Base-by-base conservation (phyloP, 768 basidiomycete genomes). In the Podaxis rugospora region DNA sequence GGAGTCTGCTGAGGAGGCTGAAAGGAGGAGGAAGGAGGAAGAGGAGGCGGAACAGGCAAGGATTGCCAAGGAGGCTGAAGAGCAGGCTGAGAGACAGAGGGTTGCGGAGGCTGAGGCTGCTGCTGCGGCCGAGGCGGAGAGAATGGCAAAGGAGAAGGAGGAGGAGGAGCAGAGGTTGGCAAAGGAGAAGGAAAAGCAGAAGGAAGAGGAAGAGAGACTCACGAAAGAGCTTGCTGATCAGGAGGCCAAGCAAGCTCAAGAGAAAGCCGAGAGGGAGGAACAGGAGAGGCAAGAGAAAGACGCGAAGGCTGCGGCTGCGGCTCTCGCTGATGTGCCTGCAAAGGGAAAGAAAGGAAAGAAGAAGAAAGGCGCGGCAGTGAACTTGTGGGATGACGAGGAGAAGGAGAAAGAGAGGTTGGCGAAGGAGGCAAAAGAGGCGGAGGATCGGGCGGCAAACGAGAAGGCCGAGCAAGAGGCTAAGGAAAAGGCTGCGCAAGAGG, bases 361-460 rank as follows among this genome's bases (percentile, higher is more conserved):
- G 3, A 57, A 56, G 55, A 62, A 62, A n/a, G 55, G 49, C 9
- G 21, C 39, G 13, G 23, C 32, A 16, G 9, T 59, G 27, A 40
- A 36, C n/a, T 2, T 13, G 42, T 55, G 59, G 59, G 59, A 61
- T 7, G 59, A 61, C 21, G 52, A 60, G 14, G 62, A 59, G 42
- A 55, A 50, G 28, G 62, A 62, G 51, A 51, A 50, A 23, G 28
- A 54, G 25, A 51, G 50, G 56, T 49, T 51, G 27, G 64, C 32
- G 16, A 62, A 66, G 35, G 65, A 59, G 13, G 59, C 60, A 7
- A 58, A 63, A 42, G 66, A 54, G 35, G 63, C 59, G 62, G 57
- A 67, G 21, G 57, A 55, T 36, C 14, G 53, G 51, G 50, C 57
- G 14, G 58, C 16, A 13, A 7, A 39, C 13, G 57, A 37, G 25